Base-by-base conservation (phyloP, 345 rosid genomes). In the Citrus sp. region DNA sequence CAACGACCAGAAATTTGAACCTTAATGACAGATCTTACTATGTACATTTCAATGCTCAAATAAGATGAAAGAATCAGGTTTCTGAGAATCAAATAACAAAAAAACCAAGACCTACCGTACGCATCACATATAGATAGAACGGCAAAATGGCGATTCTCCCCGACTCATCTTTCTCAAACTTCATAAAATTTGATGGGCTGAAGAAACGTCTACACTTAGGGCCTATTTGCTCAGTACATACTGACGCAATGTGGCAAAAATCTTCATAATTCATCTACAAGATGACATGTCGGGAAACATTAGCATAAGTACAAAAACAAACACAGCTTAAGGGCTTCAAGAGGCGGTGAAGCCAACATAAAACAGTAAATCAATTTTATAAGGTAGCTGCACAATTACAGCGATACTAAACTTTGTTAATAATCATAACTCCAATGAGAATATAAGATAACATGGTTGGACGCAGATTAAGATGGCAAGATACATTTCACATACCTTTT, bases 141-240 rank as follows among this genome's bases (percentile, higher is more conserved):
- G 99, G 99, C 77, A 96, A 83, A 82, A 96, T 96, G 74, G 98
- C 99, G 81, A 96, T 96, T 86, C 99, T 89, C 78, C 99, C 99
- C 6, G 97, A 92, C 82, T 96, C 99, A 82, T 96, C 99, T 82
- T 94, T 96, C 90, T 96, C 99, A 79, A 96, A 94, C 89, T 96
- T 96, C 98, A 96, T 96, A 83, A 96, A 96, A 81, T 96, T 94
- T 78, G 98, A 96, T 4, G 99, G 98, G 84, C 99, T 94, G 84
- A 96, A 96, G 84, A 96, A 96, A 21, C 98, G 95, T 34, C 98
- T 92, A 64, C 98, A 96, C 79, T 93, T 96, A 78, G 98, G 97
- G 40, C 99, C 99, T 73, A 96, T 96, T 87, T 96, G 99, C 82
- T 94, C 98, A 19, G 97, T 90, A 79, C 99, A 96, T 30, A 96